Evolutionary conservation across 2,329 filamentous ascomycete genomes (phyloP).

Genomic region (Nemania serpens): DNA sequence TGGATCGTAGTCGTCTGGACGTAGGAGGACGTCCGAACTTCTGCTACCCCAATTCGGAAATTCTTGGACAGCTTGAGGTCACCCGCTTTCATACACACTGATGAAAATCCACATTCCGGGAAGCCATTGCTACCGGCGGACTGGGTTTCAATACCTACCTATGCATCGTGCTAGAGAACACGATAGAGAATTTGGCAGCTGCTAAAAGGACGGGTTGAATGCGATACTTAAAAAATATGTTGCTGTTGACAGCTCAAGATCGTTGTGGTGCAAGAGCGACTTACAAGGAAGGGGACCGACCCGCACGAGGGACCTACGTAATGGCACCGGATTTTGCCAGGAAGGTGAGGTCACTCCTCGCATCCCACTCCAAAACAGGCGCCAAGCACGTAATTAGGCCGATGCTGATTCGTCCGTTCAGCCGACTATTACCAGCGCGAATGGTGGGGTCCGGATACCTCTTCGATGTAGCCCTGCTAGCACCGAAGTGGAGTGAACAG

Average conservation of each 20-base stretch:
- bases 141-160: too few species aligned
- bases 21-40: slow-evolving; percentile 18
- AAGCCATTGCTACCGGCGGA: not conserved
- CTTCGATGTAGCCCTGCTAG: slow-evolving; percentile 7
- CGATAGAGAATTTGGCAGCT: not conserved
- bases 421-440: slow-evolving; percentile 32
- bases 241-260: too few species aligned
- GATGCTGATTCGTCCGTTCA: slow-evolving; percentile 42
- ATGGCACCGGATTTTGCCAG: slow-evolving; percentile 11
- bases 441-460: slow-evolving; percentile 5
- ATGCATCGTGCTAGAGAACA: not conserved
- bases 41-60: slow-evolving; percentile 26
- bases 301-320: slow-evolving; percentile 20
- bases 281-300: not conserved
- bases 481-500: slow-evolving; percentile 22
- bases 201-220: not conserved
- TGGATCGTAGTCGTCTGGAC: not conserved
- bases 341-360: slow-evolving; percentile 38
- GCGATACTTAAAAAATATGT: too few species aligned
- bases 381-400: slow-evolving; percentile 37
- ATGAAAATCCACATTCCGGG: slow-evolving; percentile 29
- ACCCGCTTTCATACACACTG: slow-evolving; percentile 31
- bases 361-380: slow-evolving; percentile 15
- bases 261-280: not conserved
- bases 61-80: slow-evolving; percentile 10